A percentile compares a stretch with the other conserved stretches of the same genome.
These are phyloP conservation scores for Annulohypoxylon nitens DNA, from an alignment of 495 filamentous ascomycete genomes.

Conservation along the genomic window DNA sequence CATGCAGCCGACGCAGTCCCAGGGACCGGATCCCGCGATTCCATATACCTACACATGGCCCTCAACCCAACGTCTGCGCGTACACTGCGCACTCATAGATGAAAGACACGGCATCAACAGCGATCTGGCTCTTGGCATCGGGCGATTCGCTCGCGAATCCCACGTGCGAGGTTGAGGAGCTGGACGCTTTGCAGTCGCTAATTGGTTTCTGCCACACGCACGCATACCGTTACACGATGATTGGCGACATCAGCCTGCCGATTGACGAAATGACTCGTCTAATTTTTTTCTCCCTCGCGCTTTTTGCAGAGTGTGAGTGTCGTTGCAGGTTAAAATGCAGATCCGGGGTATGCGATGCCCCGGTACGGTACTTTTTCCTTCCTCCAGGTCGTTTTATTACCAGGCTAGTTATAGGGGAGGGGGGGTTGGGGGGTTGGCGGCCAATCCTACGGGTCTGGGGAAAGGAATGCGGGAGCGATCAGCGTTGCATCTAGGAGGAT, in stretches of 20 bases:
- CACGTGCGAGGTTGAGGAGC: conserved; percentile 37
- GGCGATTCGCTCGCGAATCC: conserved; percentile 21
- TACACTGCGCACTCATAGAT: not conserved
- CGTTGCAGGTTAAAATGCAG: conserved; percentile 26
- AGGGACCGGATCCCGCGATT: conserved; percentile 38
- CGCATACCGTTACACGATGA: conserved; percentile 39
- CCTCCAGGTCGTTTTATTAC: not conserved
- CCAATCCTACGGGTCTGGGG: conserved; percentile 40
- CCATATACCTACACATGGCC: conserved; percentile 22
- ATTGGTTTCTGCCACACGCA: conserved; percentile 12
- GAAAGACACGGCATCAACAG: not conserved
- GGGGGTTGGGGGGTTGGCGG: not conserved
- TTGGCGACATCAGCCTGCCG: conserved; percentile 46
- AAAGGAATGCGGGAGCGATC: conserved; percentile 33
- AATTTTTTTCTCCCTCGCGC: not conserved
- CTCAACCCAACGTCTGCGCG: conserved; percentile 8
- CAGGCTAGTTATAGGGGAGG: not conserved
- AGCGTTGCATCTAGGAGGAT: conserved; percentile 30
- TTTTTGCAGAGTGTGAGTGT: conserved; percentile 1
- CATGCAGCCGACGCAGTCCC: conserved; percentile 38
- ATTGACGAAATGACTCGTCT: conserved; percentile 48
- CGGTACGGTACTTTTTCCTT: conserved; percentile 1
- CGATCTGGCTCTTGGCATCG: conserved; percentile 24
- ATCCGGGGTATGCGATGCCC: conserved; percentile 28
- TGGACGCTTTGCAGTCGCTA: conserved; percentile 13